Evolutionary conservation across 2,329 filamentous ascomycete genomes (phyloP), one percentile per base, ranked within the genome.

Genomic region (Aspergillus quadricinctus): DNA sequence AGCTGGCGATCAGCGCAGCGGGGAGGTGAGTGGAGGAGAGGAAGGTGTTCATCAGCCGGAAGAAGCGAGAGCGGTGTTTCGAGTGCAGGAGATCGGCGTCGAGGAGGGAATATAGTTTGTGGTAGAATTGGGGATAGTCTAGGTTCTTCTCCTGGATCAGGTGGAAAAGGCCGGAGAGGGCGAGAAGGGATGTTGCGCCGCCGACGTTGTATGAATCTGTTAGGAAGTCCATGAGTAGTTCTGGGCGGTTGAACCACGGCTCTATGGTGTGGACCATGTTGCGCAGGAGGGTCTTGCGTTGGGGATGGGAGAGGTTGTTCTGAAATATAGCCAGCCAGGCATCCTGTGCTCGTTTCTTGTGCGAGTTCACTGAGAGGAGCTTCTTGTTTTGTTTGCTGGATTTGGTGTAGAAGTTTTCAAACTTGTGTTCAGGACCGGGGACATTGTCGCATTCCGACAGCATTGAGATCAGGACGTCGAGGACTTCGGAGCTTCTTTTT

Each of bases 71-170:
- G 52, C 94, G 87, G 77, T 99, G 89, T 75, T 94, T 96, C 21
- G 92, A 96, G 77, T 99, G 92, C 49, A 99, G 80, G 8, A 97
- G 83, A 50, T 90, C 85, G 40, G 87, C 83, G 75, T 97, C 90
- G 3, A 99, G 83, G 1, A 99, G 82, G 9, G 91, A 95, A 77
- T 99, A 99, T 2, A 99, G 85, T 72, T 97, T 97, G 53, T 82
- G 77, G 76, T 96, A 99, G 77, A 99, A 99, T 31, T 87, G 88
- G 1, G 92, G 92, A 72, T 99, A 99, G 75, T 99, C 94, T 57
- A 99, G 82, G 71, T 99, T 99, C 69, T 90, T 90, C 70, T 94
- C 86, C 62, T 90, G 87, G 65, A 99, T 97, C 52, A 99, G 83
- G 71, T 96, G 94, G 77, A 96, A 99, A 48, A 99, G 87, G 52